phyloP scores from a whole-genome alignment of 2,329 filamentous ascomycete genomes.

The Diaporthe eres region DNA sequence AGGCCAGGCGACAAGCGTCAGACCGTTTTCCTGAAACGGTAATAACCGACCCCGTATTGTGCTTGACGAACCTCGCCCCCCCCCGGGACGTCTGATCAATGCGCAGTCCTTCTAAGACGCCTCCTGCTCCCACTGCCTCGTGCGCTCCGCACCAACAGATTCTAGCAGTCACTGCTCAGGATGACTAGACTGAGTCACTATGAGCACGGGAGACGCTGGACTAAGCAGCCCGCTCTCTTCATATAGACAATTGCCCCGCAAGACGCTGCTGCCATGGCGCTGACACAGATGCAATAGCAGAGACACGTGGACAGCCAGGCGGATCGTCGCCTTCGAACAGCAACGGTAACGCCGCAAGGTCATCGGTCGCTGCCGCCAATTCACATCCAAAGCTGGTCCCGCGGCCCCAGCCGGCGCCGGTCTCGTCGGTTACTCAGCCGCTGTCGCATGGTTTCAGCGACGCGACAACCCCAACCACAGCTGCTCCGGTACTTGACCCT shows the following conservation, averaged over 20 bases:
- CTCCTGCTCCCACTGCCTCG: conserved; percentile 6
- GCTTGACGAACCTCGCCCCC: neutral
- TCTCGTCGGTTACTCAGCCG: conserved; percentile 41
- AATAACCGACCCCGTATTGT: conserved; percentile 2
- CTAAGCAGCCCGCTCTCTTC: conserved; percentile 4
- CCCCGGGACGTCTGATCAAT: conserved; percentile 2
- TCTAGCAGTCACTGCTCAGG: neutral
- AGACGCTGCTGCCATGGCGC: conserved; percentile 23
- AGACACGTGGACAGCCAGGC: conserved; percentile 39
- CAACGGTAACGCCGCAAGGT: conserved; percentile 27
- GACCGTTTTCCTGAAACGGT: conserved; percentile 35
- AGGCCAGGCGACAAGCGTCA: conserved; percentile 37
- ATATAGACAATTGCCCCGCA: neutral
- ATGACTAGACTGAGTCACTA: conserved; percentile 9
- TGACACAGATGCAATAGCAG: conserved; percentile 36
- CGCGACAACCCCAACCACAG: conserved; percentile 53
- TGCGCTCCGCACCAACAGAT: neutral
- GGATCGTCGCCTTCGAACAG: conserved; percentile 30
- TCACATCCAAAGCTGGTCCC: conserved; percentile 39
- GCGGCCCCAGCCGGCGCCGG: conserved; percentile 38
- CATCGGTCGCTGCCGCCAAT: conserved; percentile 35
- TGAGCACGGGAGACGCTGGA: conserved; percentile 22
- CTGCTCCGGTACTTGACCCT: conserved; percentile 53
- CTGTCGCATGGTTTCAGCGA: conserved; percentile 62
- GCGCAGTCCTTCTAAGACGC: conserved; percentile 13